phyloP scores from a whole-genome alignment of 1,139 yeast genomes.

The Yamadazyma pseudoaaseri region DNA sequence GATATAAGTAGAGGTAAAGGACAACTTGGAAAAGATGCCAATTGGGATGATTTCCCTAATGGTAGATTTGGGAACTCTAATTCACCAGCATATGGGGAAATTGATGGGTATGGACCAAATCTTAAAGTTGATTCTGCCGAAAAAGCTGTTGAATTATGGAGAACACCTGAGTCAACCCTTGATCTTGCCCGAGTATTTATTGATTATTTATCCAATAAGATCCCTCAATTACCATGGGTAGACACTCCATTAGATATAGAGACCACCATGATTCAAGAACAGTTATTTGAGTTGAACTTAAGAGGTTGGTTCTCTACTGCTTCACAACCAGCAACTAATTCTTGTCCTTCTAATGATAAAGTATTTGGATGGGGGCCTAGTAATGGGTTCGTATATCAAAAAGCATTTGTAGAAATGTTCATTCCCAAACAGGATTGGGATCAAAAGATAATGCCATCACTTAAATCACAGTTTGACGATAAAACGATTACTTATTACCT shows the following conservation, averaged over 20 bases:
- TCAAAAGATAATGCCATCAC: constrained; percentile 46
- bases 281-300: constrained; percentile 72
- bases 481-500: constrained; percentile 64
- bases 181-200: constrained; percentile 73
- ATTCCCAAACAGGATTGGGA: constrained; percentile 83
- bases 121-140: constrained; percentile 68
- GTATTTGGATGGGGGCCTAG: constrained; percentile 98
- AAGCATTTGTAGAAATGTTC: constrained; percentile 83
- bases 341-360: constrained; percentile 72
- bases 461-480: constrained; percentile 43
- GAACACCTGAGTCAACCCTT: constrained; percentile 60
- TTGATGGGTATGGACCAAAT: constrained; percentile 95
- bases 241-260: constrained; percentile 84
- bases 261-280: constrained; percentile 90
- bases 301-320: constrained; percentile 84
- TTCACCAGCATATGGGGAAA: constrained; percentile 97
- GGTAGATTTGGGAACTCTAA: constrained; percentile 98
- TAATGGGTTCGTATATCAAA: constrained; percentile 87
- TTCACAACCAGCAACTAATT: constrained; percentile 92
- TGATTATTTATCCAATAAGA: constrained; percentile 71
- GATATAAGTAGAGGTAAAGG: constrained; percentile 87
- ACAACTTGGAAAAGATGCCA: constrained; percentile 83
- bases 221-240: constrained; percentile 87
- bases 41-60: constrained; percentile 98
- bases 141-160: constrained; percentile 79